phyloP scores from a whole-genome alignment of 306 rosid species.

The Prunus fruticosa region DNA sequence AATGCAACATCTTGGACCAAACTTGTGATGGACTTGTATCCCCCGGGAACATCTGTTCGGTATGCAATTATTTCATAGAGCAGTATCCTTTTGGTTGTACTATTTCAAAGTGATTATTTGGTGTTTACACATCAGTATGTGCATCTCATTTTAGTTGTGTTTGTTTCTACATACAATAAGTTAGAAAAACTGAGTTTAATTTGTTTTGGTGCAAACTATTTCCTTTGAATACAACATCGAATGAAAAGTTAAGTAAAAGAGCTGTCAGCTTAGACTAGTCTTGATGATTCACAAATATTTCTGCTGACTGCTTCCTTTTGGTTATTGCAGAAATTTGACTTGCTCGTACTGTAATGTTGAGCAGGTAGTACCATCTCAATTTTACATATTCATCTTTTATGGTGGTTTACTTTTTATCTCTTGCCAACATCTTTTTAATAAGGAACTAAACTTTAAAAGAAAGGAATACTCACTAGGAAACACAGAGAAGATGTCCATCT shows the following conservation, averaged over 20 bases:
- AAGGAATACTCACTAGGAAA: neutral
- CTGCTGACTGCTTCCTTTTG: constrained; percentile 28
- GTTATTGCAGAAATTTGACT: constrained; percentile 67
- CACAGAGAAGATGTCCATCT: neutral
- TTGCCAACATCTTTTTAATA: constrained; percentile 8
- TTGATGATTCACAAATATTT: neutral
- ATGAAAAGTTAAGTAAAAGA: neutral
- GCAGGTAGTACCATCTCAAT: constrained; percentile 55
- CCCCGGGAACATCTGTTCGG: constrained; percentile 64
- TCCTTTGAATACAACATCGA: neutral
- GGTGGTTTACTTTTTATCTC: constrained; percentile 9
- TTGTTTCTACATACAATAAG: neutral
- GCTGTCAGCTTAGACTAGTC: neutral
- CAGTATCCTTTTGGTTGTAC: neutral
- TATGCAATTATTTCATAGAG: constrained; percentile 23
- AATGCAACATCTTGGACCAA: constrained; percentile 64
- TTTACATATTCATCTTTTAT: constrained; percentile 17
- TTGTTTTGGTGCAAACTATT: neutral
- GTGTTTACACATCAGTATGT: neutral
- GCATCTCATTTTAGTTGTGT: neutral
- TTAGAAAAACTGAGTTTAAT: neutral
- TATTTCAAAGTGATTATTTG: neutral
- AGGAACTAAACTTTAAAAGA: neutral
- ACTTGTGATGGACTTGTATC: constrained; percentile 69
- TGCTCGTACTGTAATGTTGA: constrained; percentile 85